A percentile compares a stretch with the other conserved stretches of the same genome.
These are phyloP conservation scores for Zygoascus bituminiphila DNA, from an alignment of 805 yeast species.

Conservation along the genomic window DNA sequence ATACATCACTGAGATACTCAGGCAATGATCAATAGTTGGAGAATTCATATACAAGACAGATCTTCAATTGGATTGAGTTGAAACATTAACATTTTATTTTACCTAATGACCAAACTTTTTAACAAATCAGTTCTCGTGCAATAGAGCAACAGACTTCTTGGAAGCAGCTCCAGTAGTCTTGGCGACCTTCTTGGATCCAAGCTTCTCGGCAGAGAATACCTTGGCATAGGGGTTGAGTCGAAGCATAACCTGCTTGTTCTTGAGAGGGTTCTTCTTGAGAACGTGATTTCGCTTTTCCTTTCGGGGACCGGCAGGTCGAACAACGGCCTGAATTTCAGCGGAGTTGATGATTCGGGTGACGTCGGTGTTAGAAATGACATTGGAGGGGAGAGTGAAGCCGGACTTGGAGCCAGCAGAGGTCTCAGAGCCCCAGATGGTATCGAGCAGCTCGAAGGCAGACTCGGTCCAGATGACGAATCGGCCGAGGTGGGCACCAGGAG, in stretches of 20 bases:
- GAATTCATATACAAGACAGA: too few relatives aligned
- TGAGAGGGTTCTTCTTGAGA: slow-evolving; percentile 98
- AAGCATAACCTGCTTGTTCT: slow-evolving; percentile 97
- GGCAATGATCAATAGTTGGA: too few relatives aligned
- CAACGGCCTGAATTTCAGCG: slow-evolving; percentile 96
- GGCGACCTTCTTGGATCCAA: slow-evolving; percentile 74
- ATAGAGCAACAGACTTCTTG: slow-evolving; percentile 26
- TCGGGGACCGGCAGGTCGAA: slow-evolving; percentile 93
- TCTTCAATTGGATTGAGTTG: too few relatives aligned
- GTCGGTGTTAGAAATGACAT: slow-evolving; percentile 93
- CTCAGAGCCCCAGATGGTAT: slow-evolving; percentile 94
- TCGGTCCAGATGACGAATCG: slow-evolving; percentile 99
- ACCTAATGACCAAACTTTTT: background rate
- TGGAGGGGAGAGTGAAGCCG: slow-evolving; percentile 85
- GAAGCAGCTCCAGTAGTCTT: slow-evolving; percentile 39
- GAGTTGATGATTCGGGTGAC: slow-evolving; percentile 97
- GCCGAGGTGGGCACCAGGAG: slow-evolving; percentile 99
- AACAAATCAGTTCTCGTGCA: slow-evolving; percentile 24
- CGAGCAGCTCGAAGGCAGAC: slow-evolving; percentile 94
- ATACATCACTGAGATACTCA: too few relatives aligned
- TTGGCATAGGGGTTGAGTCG: slow-evolving; percentile 99
- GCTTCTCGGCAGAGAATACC: slow-evolving; percentile 87
- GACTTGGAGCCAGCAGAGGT: slow-evolving; percentile 70
- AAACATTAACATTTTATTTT: background rate
- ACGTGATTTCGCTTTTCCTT: slow-evolving; percentile 90